These are phyloP conservation scores for Blastobotrys americana DNA, from an alignment of 805 yeast genomes.

Conservation along the genomic window DNA sequence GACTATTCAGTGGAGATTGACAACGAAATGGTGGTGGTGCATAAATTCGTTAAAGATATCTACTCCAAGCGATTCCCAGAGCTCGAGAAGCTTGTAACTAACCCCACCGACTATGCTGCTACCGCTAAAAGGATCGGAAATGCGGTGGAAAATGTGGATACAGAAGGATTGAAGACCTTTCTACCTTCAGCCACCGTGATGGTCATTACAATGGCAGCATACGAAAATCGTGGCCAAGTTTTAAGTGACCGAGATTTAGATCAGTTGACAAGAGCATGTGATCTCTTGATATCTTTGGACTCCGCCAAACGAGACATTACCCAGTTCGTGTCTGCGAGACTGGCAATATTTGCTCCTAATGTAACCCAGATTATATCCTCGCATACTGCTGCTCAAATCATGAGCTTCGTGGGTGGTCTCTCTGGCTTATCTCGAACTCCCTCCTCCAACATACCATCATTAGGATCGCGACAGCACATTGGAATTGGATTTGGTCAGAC, in stretches of 20 bases:
- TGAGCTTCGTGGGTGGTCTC: slow-evolving; percentile 65
- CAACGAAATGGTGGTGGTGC: slow-evolving; percentile 45
- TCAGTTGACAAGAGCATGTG: slow-evolving; percentile 40
- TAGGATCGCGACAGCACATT: slow-evolving; percentile 50
- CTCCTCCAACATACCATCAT: slow-evolving; percentile 73
- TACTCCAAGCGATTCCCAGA: slow-evolving; percentile 67
- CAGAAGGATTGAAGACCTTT: slow-evolving; percentile 33
- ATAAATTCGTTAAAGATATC: slow-evolving; percentile 42
- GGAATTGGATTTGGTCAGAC: slow-evolving; percentile 37
- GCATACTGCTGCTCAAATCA: slow-evolving; percentile 60
- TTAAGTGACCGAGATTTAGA: slow-evolving; percentile 33
- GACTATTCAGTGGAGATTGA: slow-evolving; percentile 47
- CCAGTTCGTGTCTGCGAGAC: slow-evolving; percentile 47
- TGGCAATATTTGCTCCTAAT: slow-evolving; percentile 70
- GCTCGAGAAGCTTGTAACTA: slow-evolving; percentile 52
- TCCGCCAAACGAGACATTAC: slow-evolving; percentile 40
- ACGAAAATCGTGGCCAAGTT: slow-evolving; percentile 36
- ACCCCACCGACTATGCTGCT: slow-evolving; percentile 54
- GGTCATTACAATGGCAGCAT: slow-evolving; percentile 68
- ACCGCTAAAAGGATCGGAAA: slow-evolving; percentile 47
- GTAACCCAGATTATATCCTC: slow-evolving; percentile 66
- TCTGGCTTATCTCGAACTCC: slow-evolving; percentile 61
- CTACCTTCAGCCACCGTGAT: slow-evolving; percentile 60
- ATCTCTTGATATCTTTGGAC: slow-evolving; percentile 41
- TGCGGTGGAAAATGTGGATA: slow-evolving; percentile 31